These are phyloP conservation scores for Chrysosporium keratinophilum DNA, from an alignment of 2,329 filamentous ascomycete genomes.

Conservation along the genomic window DNA sequence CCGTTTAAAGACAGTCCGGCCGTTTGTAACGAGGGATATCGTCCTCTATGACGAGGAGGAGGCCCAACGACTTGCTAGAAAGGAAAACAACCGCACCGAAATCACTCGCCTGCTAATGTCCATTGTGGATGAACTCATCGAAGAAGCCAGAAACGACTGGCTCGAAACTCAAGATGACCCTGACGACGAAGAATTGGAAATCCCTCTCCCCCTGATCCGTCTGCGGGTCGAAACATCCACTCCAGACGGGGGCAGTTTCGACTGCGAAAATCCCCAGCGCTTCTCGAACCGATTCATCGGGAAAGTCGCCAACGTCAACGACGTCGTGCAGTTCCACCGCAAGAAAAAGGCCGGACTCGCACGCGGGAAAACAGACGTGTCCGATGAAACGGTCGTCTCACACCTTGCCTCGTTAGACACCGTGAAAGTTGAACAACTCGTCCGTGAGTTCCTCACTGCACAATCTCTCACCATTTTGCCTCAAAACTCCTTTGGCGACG, in stretches of 20 bases:
- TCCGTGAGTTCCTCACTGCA: conserved; percentile 73
- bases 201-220: conserved; percentile 72
- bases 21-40: conserved; percentile 80
- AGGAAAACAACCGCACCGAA: conserved; percentile 71
- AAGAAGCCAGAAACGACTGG: conserved; percentile 75
- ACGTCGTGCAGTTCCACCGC: conserved; percentile 85
- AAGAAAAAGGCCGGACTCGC: conserved; percentile 53
- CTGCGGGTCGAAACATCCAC: conserved; percentile 85
- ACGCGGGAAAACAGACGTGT: conserved; percentile 45
- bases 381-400: conserved; percentile 54
- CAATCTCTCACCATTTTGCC: conserved; percentile 89
- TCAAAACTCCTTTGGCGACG: conserved; percentile 84
- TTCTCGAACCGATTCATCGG: conserved; percentile 87
- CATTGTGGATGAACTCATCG: conserved; percentile 77
- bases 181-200: conserved; percentile 47
- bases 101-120: conserved; percentile 66
- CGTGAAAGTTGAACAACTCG: conserved; percentile 78
- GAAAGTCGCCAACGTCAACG: conserved; percentile 87
- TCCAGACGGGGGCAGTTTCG: conserved; percentile 72
- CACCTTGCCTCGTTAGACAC: conserved; percentile 56
- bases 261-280: conserved; percentile 88
- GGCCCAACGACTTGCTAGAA: conserved; percentile 66
- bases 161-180: conserved; percentile 58
- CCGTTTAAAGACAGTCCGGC: conserved; percentile 75
- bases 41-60: conserved; percentile 62